phyloP scores from a whole-genome alignment of 495 filamentous ascomycete species.

The Bathelium albidoporum region DNA sequence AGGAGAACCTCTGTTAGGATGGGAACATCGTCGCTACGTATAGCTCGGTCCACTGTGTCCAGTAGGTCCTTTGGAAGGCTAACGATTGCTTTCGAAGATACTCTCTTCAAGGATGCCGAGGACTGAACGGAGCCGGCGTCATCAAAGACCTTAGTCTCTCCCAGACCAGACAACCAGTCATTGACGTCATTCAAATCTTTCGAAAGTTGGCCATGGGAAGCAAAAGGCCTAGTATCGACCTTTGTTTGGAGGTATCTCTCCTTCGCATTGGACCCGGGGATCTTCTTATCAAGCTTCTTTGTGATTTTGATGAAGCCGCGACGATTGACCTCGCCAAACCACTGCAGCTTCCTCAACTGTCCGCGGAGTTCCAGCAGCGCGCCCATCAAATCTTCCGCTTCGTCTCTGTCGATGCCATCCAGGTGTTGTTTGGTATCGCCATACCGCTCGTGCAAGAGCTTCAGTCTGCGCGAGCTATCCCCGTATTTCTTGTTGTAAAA shows the following conservation, averaged over 20 bases:
- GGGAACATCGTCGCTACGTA: constrained; percentile 61
- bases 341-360: constrained; percentile 82
- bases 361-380: constrained; percentile 79
- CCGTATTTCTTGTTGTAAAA: constrained; percentile 94
- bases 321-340: constrained; percentile 96
- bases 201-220: constrained; percentile 57
- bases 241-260: constrained; percentile 74
- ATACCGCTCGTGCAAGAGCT: constrained; percentile 76
- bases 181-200: constrained; percentile 69
- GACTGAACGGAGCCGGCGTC: constrained; percentile 56
- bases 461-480: constrained; percentile 70
- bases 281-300: constrained; percentile 93
- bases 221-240: constrained; percentile 76
- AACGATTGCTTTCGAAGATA: constrained; percentile 58
- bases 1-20: constrained; percentile 49
- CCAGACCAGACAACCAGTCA: constrained; percentile 75
- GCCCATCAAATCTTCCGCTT: constrained; percentile 78
- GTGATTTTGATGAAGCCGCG: constrained; percentile 95
- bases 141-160: constrained; percentile 58
- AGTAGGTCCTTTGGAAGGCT: constrained; percentile 55
- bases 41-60: constrained; percentile 64
- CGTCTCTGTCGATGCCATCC: constrained; percentile 55
- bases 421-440: constrained; percentile 45
- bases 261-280: constrained; percentile 60
- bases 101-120: constrained; percentile 57